Evolutionary conservation across 306 rosid species (phyloP), one percentile per base, ranked within the genome.

Genomic region (Trifolium fragiferum): DNA sequence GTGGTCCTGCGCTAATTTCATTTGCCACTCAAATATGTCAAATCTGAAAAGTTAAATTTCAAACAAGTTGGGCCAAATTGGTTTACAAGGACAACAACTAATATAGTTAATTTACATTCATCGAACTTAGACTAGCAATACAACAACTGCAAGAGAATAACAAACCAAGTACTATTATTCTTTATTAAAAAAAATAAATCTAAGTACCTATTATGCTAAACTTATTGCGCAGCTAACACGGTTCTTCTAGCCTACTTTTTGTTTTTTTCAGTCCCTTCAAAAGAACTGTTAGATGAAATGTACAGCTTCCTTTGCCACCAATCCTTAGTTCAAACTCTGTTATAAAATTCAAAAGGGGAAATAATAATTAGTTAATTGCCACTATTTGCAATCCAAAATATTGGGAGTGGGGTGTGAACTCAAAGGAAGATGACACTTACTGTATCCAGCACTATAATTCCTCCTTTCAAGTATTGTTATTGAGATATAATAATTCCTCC

Each of bases 391-490:
- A 70, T 12, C 40, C 13, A 38, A 62, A 51, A 43, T 1, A 18
- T 37, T 41, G 4, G 50, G 16, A 15, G 50, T 44, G n/a, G 50
- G 50, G 50, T 13, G 50, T 44, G 13, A 49, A 49, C 21, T 41
- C 25, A 43, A 68, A 68, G 73, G 44, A 75, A 40, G 70, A 72
- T 62, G 65, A 27, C 71, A 80, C 87, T 83, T 79, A 90, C 87
- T 4, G 14, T 12, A 69, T 76, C 76, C 72, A 66, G 51, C 63
- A 46, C 76, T 82, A 83, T 18, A 84, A 23, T 47, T 69, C 69
- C 70, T 87, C 90, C 78, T 85, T 94, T 84, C 97, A 90, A 59
- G 99, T 88, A 74, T 96, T n/a, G n/a, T n/a, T 94, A 84, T 90
- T 92, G 82, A 90, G 97, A 68, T 96, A 92, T 14, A 91, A 82